Evolutionary conservation across 805 yeast species (phyloP), one percentile per base, ranked within the genome.

Genomic region (Tetrapisispora iriomotensis): DNA sequence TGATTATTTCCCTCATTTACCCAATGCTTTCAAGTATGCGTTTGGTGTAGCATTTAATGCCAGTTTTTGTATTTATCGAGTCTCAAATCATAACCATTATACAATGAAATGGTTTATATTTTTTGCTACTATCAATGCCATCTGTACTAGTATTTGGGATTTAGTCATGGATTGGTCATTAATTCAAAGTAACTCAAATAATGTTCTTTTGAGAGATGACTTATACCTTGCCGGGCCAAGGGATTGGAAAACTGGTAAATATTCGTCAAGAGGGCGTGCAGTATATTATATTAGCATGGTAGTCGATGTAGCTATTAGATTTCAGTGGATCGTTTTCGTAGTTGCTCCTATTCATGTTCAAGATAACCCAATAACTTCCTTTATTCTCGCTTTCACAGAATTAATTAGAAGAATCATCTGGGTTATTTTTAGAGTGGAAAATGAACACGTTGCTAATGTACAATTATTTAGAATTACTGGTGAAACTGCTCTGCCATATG

Each of bases 141-240:
- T 79, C 1, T 73, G 72, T 51, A 71, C 88, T 24, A 60, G 82
- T 0, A 46, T 78, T 3, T 92, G 98, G 98, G 98, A 92, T 61
- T 65, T 92, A 6, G 65, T 87, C 29, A 86, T 92, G 95, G 98
- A 92, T 65, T 92, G 95, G 90, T 86, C 96, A 2, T 65, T 92
- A 50, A 68, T 82, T 41, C 95, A 85, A 57, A 38, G 43, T 3
- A 65, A 75, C 22, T 72, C 68, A 6, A 70, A 81, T 2, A 71
- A 82, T 56, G 60, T 60, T 40, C 61, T 79, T 19, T 65, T 88
- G 35, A 70, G 96, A 48, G 79, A 84, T 53, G 80, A 83, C 51
- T 65, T 88, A 36, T 80, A 79, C 30, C 79, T 73, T 50, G 78
- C 80, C 9, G 63, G 62, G 24, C 47, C 51, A 10, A 51, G 51